Evolutionary conservation across 1,139 yeast species (phyloP).

Genomic region (Candida frijolesensis): DNA sequence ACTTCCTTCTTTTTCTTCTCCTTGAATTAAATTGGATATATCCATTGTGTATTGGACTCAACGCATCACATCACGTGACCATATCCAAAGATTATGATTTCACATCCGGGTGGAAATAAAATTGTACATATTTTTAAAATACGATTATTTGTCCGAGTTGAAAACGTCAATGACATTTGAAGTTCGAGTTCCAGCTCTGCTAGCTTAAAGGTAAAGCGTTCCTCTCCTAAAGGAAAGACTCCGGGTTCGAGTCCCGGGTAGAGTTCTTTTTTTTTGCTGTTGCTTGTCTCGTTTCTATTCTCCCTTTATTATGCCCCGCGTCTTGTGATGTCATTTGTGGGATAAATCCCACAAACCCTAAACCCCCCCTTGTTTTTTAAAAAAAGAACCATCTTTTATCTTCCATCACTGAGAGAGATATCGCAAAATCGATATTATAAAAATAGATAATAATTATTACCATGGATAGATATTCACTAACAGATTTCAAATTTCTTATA

Average conservation of each 20-base stretch:
- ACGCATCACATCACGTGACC: too few relatives aligned
- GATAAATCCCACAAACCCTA: background rate
- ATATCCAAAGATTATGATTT: too few relatives aligned
- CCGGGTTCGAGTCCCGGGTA: conserved; percentile 98
- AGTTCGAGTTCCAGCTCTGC: conserved; percentile 50
- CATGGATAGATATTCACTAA: background rate
- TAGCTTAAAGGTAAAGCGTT: conserved; percentile 95
- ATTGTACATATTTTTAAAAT: background rate
- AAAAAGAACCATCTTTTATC: too few relatives aligned
- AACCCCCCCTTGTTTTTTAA: background rate
- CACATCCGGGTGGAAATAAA: too few relatives aligned
- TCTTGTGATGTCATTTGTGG: background rate
- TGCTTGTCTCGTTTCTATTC: background rate
- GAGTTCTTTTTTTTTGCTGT: conserved; percentile 44
- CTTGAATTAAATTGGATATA: too few relatives aligned
- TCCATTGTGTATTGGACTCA: too few relatives aligned
- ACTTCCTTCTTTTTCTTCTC: too few relatives aligned
- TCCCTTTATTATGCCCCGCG: background rate
- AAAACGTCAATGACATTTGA: background rate
- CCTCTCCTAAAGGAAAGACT: conserved; percentile 96
- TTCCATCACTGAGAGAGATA: too few relatives aligned
- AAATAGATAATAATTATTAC: too few relatives aligned
- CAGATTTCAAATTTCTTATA: background rate
- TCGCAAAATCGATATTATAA: too few relatives aligned
- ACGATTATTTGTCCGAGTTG: background rate